A percentile compares a stretch with the other conserved stretches of the same genome.
phyloP scores from a whole-genome alignment of 1,284 basidiomycete species.

The Malassezia caprae region DNA sequence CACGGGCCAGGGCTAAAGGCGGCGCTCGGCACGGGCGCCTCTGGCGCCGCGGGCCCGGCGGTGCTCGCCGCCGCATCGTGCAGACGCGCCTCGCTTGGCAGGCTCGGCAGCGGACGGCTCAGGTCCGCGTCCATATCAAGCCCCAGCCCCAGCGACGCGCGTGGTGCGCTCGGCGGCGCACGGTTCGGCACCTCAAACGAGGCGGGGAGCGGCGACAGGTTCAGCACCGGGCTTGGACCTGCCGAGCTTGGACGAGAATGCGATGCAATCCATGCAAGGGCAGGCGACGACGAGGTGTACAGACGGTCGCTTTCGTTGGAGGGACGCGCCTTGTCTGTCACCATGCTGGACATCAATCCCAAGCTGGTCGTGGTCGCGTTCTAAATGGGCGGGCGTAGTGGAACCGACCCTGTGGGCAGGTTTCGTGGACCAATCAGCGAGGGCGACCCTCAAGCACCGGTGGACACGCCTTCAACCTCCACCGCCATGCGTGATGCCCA shows the following conservation, averaged over 20 bases:
- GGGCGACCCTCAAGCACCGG: neutral
- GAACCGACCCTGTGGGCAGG: neutral
- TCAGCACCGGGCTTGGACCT: neutral
- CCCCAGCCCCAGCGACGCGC: neutral
- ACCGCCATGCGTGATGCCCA: neutral
- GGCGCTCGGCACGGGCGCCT: neutral
- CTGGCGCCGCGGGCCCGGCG: neutral
- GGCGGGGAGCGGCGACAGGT: neutral
- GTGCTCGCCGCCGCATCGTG: neutral
- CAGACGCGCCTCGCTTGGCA: neutral
- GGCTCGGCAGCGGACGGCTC: neutral
- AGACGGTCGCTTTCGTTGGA: neutral
- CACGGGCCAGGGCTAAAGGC: neutral
- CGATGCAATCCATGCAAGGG: constrained; percentile 7
- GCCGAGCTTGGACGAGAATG: neutral
- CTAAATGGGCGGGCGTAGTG: neutral
- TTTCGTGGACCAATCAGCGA: neutral
- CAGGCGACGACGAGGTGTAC: constrained; percentile 1
- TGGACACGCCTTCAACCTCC: neutral
- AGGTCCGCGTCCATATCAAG: neutral
- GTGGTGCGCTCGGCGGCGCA: neutral
- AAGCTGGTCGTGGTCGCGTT: neutral
- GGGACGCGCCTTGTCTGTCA: neutral
- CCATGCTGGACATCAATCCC: neutral
- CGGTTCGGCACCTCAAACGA: neutral